Base-by-base conservation (phyloP, 495 filamentous ascomycete genomes). In the Aspergillus sparsus region DNA sequence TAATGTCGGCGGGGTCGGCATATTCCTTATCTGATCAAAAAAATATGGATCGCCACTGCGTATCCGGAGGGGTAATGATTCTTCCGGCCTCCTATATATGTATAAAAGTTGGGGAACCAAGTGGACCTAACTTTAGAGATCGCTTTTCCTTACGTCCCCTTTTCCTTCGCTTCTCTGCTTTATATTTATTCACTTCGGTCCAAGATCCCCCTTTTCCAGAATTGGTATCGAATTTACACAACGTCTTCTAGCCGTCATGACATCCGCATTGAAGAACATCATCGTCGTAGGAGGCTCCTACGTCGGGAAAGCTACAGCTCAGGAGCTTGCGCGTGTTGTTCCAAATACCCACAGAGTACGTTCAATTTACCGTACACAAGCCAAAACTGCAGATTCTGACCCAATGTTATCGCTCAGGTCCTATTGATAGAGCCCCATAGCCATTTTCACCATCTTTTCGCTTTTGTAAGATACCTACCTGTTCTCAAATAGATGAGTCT, bases 381-480 rank as follows among this genome's bases (percentile, higher is more conserved):
- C 32, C 16, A 15, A 13, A 44, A 3, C 32, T 57, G 13, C 15
- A 41, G 15, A 27, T 49, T 21, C 34, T 58, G 16, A 62, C 54
- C 12, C 0, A 46, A 47, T 21, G 3, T 27, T 27, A 27, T n/a
- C 12, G 12, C 41, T 15, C 57, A 82, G 77, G 70, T 83, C 7
- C 71, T 83, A 34, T 62, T 83, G 8, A 70, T 79, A 27, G 80
- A 83, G 57, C 71, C 77, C 0, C 80, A 83, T 60, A 82, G 76
- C 31, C 80, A 83, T 54, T 83, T 82, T 60, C 79, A 83, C 59
- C 80, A 83, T 58, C 64, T 83, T 1, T 83, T 83, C 54, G 76
- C 78, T 33, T 83, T 83, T 60, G 80, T 82, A 74, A 69, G 76
- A 54, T 16, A 32, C 4, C 12, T 6, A 33, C 27, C 33, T 2